Percentiles rank a stretch among this genome's conserved stretches.
Evolutionary conservation across 345 rosid genomes (phyloP).

Genomic region (Jatropha curcas): DNA sequence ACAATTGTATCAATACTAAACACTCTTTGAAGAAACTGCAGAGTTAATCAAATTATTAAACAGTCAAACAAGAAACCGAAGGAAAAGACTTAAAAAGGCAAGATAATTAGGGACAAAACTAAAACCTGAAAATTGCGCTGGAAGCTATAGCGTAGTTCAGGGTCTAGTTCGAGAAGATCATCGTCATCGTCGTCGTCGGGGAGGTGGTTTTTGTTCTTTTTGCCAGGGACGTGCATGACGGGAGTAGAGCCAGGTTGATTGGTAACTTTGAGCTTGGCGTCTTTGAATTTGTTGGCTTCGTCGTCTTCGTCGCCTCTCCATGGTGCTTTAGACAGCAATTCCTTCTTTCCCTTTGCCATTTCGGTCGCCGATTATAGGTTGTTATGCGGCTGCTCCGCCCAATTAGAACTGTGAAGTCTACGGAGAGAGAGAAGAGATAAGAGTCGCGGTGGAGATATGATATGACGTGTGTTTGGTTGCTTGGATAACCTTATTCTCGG

Average conservation of each 20-base stretch:
- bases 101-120: not conserved
- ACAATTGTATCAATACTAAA: constrained; percentile 90
- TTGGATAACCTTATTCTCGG: not conserved
- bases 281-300: constrained; percentile 57
- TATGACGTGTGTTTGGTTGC: constrained; percentile 4
- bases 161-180: constrained; percentile 70
- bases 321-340: constrained; percentile 76
- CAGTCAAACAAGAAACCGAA: not conserved
- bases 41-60: not conserved
- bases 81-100: not conserved
- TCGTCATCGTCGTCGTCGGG: constrained; percentile 37
- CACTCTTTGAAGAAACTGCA: constrained; percentile 84
- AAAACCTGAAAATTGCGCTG: constrained; percentile 81
- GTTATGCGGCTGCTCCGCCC: not conserved
- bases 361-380: not conserved
- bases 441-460: not conserved
- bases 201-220: constrained; percentile 22
- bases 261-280: constrained; percentile 79
- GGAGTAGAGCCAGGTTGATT: constrained; percentile 66
- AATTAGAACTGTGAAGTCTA: not conserved
- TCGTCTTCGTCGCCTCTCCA: constrained; percentile 79
- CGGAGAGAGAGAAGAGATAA: not conserved
- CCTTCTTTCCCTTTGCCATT: constrained; percentile 60
- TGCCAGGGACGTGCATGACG: constrained; percentile 79
- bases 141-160: constrained; percentile 97